Base-by-base conservation (phyloP, 2,329 filamentous ascomycete species). In the Monascus ruber region DNA sequence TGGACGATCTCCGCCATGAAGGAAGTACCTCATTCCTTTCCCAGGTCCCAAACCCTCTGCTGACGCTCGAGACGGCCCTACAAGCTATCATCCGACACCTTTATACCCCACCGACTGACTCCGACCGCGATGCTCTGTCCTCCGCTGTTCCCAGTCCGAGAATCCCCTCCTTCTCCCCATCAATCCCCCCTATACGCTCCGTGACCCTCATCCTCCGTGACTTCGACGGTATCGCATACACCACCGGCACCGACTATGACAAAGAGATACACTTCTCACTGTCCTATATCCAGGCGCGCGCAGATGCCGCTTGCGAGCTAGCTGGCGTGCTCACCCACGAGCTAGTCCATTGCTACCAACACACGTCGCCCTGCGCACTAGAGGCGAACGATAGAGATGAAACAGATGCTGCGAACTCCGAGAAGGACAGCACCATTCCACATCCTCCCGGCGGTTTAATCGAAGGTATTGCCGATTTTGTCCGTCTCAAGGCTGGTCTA, bases 281-380 rank as follows among this genome's bases (percentile, higher is more conserved):
- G 1, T 66, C 72, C 35, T 94, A 95, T 66, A 78, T 94, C 49
- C 53, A 59, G 29, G 48, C 51, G 38, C 43, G 47, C 42, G 41
- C 45, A 5, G 49, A 60, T 34, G 52, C 59, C 44, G 31, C 62
- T 53, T 45, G 62, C 31, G 86, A 96, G 65, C 77, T 95, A 42
- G 66, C 76, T 11, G 91, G 91, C 32, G 87, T 96, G 1, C 62
- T 96, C 17, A 82, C 83, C 1, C 89, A 96, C 58, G 89, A 96
- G 64, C 80, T 95, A 45, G 89, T 96, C 9, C 91, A 96, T 66
- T 95, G 87, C 64, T 93, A 83, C 65, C 89, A 96, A 62, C 83
- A 85, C 63, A 81, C 85, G 50, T 82, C 71, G 2, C 66, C 61
- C 6, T 69, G 66, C 0, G 65, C 63, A 4, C 65, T 77, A 33